Percentiles rank a stretch among this genome's conserved stretches.
phyloP scores from a whole-genome alignment of 352 stramenopile species.

The Globisporangium paroecandrum region DNA sequence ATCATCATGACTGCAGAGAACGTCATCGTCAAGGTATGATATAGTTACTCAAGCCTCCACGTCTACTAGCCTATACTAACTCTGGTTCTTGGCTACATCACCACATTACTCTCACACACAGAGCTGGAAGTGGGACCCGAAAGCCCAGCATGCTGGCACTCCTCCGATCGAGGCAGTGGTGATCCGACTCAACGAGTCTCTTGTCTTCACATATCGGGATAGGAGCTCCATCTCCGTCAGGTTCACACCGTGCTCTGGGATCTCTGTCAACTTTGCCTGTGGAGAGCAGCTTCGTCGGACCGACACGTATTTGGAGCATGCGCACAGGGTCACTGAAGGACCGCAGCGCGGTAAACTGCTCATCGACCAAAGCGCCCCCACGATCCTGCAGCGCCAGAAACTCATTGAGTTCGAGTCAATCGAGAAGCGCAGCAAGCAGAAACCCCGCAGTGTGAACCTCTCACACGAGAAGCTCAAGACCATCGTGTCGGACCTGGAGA shows the following conservation, averaged over 20 bases:
- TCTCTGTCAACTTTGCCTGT: conserved; percentile 64
- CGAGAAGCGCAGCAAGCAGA: conserved; percentile 73
- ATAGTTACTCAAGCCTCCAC: neutral
- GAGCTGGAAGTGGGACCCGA: conserved; percentile 65
- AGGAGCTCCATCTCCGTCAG: conserved; percentile 59
- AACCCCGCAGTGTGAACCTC: conserved; percentile 67
- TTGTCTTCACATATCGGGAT: conserved; percentile 69
- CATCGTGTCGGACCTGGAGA: conserved; percentile 63
- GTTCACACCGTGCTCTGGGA: conserved; percentile 55
- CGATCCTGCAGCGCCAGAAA: conserved; percentile 68
- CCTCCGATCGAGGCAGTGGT: conserved; percentile 51
- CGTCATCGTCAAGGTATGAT: conserved; percentile 47
- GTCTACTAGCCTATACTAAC: neutral
- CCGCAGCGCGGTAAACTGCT: conserved; percentile 53
- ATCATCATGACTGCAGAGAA: conserved; percentile 51
- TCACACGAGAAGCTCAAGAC: conserved; percentile 50
- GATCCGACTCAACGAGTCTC: conserved; percentile 69
- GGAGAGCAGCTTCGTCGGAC: conserved; percentile 64
- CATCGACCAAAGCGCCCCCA: conserved; percentile 50
- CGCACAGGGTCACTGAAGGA: conserved; percentile 32
- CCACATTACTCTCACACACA: conserved; percentile 11
- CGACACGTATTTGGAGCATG: conserved; percentile 69
- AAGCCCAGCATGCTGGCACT: conserved; percentile 57
- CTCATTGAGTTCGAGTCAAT: conserved; percentile 60
- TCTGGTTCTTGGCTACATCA: neutral